Evolutionary conservation across 768 basidiomycete species (phyloP).

Genomic region (Leccinellum luteum): DNA sequence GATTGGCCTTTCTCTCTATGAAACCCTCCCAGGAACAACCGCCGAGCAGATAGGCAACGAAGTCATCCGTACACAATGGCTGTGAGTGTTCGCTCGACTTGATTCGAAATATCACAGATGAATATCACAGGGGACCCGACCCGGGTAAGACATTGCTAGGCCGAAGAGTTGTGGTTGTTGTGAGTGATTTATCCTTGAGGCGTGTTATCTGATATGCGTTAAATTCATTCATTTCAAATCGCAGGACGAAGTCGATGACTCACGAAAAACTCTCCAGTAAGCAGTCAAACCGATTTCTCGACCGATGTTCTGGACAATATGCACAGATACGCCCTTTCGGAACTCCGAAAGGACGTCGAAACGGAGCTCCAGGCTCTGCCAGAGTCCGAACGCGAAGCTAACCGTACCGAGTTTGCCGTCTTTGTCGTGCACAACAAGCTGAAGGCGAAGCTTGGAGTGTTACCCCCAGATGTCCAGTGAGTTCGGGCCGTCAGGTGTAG

Average conservation of each 20-base stretch:
- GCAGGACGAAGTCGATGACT: slow-evolving; percentile 87
- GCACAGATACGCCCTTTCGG: slow-evolving; percentile 80
- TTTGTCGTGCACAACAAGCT: slow-evolving; percentile 96
- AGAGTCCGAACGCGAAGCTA: slow-evolving; percentile 69
- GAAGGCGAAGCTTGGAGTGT: slow-evolving; percentile 76
- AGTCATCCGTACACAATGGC: slow-evolving; percentile 95
- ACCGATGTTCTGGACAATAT: slow-evolving; percentile 2
- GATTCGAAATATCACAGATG: not conserved
- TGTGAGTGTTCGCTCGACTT: slow-evolving; percentile 48
- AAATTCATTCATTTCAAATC: not conserved
- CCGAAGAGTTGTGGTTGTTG: slow-evolving; percentile 77
- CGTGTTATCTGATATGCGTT: slow-evolving; percentile 12
- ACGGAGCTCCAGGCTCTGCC: slow-evolving; percentile 59
- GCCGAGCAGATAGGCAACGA: slow-evolving; percentile 75
- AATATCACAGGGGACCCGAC: slow-evolving; percentile 53
- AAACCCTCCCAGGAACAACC: slow-evolving; percentile 75
- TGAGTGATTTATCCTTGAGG: slow-evolving; percentile 36
- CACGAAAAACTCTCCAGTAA: slow-evolving; percentile 84
- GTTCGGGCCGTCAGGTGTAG: slow-evolving; percentile 19
- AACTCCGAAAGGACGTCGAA: slow-evolving; percentile 89
- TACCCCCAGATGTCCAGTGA: slow-evolving; percentile 68
- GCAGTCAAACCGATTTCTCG: slow-evolving; percentile 21
- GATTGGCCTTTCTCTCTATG: slow-evolving; percentile 94
- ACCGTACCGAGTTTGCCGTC: slow-evolving; percentile 80
- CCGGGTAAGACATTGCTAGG: slow-evolving; percentile 73